These are phyloP conservation scores for Alloteropsis angusta DNA, from an alignment of 202 grass and related monocot species.

Conservation along the genomic window DNA sequence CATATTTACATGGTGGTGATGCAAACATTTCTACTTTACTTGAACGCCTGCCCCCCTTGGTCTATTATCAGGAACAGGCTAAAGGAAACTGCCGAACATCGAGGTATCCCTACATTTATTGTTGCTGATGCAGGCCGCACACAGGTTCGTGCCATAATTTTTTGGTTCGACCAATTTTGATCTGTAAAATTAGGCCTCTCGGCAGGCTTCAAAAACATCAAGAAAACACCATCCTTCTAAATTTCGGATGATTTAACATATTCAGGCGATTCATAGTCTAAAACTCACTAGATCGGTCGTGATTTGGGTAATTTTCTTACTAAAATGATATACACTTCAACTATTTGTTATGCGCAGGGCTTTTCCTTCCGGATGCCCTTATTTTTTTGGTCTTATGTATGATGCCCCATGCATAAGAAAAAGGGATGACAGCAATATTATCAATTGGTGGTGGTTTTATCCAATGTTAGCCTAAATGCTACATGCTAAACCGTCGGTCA, in stretches of 20 bases:
- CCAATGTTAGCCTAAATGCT: too few relatives aligned
- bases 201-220: not conserved
- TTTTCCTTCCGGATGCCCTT: constrained; percentile 9
- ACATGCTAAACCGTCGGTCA: too few relatives aligned
- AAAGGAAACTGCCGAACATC: constrained; percentile 68
- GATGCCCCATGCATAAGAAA: not conserved
- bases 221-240: not conserved
- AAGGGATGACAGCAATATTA: not conserved
- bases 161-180: not conserved
- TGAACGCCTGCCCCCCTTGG: not conserved
- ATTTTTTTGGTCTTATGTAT: not conserved
- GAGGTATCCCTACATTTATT: constrained; percentile 72
- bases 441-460: constrained; percentile 14
- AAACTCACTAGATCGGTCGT: not conserved
- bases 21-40: not conserved
- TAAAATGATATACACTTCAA: not conserved
- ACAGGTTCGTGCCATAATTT: constrained; percentile 48
- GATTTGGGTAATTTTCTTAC: not conserved
- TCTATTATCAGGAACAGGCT: constrained; percentile 57
- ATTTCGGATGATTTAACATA: not conserved
- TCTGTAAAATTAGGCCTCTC: not conserved
- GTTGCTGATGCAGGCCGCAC: constrained; percentile 95
- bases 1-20: constrained; percentile 7
- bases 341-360: not conserved
- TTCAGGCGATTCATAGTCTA: constrained; percentile 1